Evolutionary conservation across 2,329 filamentous ascomycete species (phyloP).

Genomic region (Truncatella angustata): DNA sequence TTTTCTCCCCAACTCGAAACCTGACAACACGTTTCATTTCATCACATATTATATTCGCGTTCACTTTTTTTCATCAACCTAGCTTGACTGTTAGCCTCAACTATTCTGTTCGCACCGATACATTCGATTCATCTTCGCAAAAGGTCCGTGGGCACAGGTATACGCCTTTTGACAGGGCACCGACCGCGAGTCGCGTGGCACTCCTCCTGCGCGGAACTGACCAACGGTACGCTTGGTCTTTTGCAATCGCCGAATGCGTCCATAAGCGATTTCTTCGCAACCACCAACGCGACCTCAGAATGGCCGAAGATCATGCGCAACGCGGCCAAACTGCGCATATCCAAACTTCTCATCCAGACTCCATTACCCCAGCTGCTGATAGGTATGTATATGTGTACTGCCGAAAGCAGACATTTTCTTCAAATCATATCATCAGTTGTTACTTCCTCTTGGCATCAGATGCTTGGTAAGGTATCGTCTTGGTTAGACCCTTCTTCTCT

Average conservation of each 20-base stretch:
- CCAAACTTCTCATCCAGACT: not conserved
- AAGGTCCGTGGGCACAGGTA: too few relatives aligned
- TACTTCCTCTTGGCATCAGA: too few relatives aligned
- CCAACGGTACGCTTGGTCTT: not conserved
- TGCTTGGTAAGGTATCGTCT: too few relatives aligned
- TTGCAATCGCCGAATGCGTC: not conserved
- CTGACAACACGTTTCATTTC: conserved; percentile 8
- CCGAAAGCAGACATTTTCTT: not conserved
- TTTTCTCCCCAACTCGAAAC: conserved; percentile 5
- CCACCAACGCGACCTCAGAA: not conserved
- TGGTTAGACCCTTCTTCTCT: too few relatives aligned
- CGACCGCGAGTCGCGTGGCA: too few relatives aligned
- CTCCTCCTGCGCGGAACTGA: not conserved
- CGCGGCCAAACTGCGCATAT: not conserved
- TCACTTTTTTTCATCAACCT: not conserved
- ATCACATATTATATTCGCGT: not conserved
- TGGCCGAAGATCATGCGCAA: conserved; percentile 1
- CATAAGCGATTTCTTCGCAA: not conserved
- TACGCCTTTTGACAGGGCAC: too few relatives aligned
- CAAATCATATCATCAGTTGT: not conserved
- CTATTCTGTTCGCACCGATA: too few relatives aligned
- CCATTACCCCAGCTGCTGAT: conserved; percentile 3
- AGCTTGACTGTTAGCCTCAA: not conserved
- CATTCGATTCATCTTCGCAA: too few relatives aligned
- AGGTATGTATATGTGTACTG: conserved; percentile 1